Evolutionary conservation across 805 yeast genomes (phyloP).

Genomic region (Jamesozyma rosinii): DNA sequence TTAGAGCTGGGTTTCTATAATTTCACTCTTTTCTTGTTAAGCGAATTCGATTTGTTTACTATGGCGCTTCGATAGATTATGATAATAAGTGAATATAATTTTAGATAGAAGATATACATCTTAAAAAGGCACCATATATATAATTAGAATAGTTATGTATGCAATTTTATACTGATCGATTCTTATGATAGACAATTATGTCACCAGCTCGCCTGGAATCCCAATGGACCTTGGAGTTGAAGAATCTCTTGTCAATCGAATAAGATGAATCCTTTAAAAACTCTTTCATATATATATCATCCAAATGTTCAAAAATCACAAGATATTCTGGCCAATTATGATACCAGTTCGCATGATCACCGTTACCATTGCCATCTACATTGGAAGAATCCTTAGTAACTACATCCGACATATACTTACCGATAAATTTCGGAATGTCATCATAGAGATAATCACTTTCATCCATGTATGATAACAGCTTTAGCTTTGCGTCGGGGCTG

Average conservation of each 20-base stretch:
- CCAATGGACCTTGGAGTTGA: conserved; percentile 80
- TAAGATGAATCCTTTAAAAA: conserved; percentile 38
- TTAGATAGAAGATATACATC: too few species aligned
- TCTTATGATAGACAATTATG: conserved; percentile 45
- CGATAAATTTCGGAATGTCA: conserved; percentile 51
- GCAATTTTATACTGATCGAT: not conserved
- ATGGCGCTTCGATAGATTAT: too few species aligned
- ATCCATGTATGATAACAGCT: conserved; percentile 52
- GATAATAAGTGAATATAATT: too few species aligned
- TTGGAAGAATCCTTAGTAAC: not conserved
- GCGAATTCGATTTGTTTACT: too few species aligned
- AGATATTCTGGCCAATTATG: conserved; percentile 66
- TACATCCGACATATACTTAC: conserved; percentile 39
- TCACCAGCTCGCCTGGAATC: conserved; percentile 75
- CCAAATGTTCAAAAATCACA: conserved; percentile 61
- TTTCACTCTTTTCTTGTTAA: too few species aligned
- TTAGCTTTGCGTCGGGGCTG: conserved; percentile 22
- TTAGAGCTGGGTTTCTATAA: too few species aligned
- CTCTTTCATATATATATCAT: conserved; percentile 33
- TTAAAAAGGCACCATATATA: too few species aligned
- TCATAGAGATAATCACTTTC: conserved; percentile 80
- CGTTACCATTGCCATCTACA: conserved; percentile 3
- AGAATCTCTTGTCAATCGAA: conserved; percentile 44
- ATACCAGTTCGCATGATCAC: conserved; percentile 19
- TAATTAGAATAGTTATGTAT: too few species aligned